These are phyloP conservation scores for Tuber melanosporum DNA, from an alignment of 495 filamentous ascomycete species.

Conservation along the genomic window DNA sequence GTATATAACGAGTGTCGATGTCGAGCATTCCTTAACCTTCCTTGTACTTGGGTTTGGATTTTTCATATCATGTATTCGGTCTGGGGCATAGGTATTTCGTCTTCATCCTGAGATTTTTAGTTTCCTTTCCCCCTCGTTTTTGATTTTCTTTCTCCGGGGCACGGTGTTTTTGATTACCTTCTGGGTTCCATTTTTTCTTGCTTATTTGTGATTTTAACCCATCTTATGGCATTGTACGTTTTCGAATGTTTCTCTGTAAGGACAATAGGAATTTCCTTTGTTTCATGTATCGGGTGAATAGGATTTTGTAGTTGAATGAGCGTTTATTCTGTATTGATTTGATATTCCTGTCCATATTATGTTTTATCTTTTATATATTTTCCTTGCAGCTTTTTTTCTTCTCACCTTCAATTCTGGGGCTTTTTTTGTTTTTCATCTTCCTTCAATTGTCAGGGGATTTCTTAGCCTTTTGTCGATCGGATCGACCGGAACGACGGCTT, in stretches of 20 bases:
- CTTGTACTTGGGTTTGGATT: constrained; percentile 35
- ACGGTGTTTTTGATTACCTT: constrained; percentile 24
- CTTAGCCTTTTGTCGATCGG: neutral
- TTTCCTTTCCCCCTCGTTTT: constrained; percentile 17
- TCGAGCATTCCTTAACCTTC: constrained; percentile 26
- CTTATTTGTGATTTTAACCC: constrained; percentile 3
- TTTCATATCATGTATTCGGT: constrained; percentile 32
- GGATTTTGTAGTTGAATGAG: neutral
- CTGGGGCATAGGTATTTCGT: constrained; percentile 31
- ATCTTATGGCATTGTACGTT: constrained; percentile 4
- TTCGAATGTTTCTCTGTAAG: neutral
- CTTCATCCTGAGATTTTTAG: constrained; percentile 18
- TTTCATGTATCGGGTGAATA: constrained; percentile 3
- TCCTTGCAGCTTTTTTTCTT: neutral
- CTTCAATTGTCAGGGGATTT: neutral
- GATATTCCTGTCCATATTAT: constrained; percentile 1
- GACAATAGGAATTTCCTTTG: neutral
- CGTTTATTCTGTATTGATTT: constrained; percentile 1
- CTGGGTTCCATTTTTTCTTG: neutral
- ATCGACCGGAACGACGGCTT: neutral
- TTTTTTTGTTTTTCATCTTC: neutral
- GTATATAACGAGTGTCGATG: constrained; percentile 35
- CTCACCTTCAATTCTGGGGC: neutral
- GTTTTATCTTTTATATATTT: constrained; percentile 1
- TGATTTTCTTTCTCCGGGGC: constrained; percentile 21